Conservation (phyloP, 2,329 filamentous ascomycete species). For the Dactylellina drechsleri region DNA sequence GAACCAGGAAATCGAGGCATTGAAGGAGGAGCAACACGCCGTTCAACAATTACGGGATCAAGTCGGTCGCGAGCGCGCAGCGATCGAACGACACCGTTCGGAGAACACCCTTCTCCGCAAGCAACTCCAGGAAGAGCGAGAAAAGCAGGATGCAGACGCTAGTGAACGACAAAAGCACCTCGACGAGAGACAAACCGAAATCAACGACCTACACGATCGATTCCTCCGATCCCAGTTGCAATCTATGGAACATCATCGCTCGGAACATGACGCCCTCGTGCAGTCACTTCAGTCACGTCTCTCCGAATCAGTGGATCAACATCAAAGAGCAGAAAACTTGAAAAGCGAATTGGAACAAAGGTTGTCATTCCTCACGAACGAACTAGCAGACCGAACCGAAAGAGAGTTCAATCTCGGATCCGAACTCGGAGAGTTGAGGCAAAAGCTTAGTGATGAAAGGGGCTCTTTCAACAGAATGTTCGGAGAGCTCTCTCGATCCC, state of each 20-base stretch:
- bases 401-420: conserved; percentile 49
- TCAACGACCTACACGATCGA: conserved; percentile 35
- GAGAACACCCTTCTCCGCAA: conserved; percentile 27
- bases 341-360: conserved; percentile 42
- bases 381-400: conserved; percentile 49
- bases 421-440: conserved; percentile 38
- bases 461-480: conserved; percentile 46
- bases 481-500: conserved; percentile 30
- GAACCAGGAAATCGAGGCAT: conserved; percentile 20
- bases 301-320: conserved; percentile 28
- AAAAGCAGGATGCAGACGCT: conserved; percentile 10
- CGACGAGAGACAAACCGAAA: conserved; percentile 39
- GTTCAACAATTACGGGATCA: conserved; percentile 29
- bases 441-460: conserved; percentile 43
- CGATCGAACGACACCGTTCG: conserved; percentile 37
- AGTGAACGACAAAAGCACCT: conserved; percentile 17
- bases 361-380: conserved; percentile 33
- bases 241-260: conserved; percentile 35
- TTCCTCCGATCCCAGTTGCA: conserved; percentile 49
- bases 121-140: conserved; percentile 28
- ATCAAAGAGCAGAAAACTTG: conserved; percentile 28
- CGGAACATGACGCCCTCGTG: conserved; percentile 42
- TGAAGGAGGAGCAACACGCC: conserved; percentile 30
- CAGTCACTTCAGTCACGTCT: conserved; percentile 41
- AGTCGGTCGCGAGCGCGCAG: conserved; percentile 20